Conservation (phyloP, 1,139 yeast genomes). For the Williopsis jadinii region DNA sequence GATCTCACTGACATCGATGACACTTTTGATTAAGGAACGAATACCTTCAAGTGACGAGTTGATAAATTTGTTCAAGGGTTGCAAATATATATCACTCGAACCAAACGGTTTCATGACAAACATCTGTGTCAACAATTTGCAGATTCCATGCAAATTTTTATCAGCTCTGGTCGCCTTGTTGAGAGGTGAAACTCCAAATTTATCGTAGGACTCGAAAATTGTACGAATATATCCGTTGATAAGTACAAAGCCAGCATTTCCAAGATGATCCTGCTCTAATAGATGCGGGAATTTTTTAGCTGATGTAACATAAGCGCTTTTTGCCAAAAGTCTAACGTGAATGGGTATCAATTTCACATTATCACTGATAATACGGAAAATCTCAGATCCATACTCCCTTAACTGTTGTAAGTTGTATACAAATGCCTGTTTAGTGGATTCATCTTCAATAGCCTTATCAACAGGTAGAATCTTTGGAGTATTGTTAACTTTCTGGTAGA, state of each 20-base stretch:
- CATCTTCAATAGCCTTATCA: constrained; percentile 72
- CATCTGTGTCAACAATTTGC: constrained; percentile 57
- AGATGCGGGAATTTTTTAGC: constrained; percentile 44
- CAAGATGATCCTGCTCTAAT: constrained; percentile 43
- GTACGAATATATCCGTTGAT: constrained; percentile 57
- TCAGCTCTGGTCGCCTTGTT: constrained; percentile 28
- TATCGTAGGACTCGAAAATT: constrained; percentile 64
- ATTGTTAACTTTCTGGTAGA: constrained; percentile 41
- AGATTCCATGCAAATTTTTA: constrained; percentile 51
- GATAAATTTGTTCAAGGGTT: constrained; percentile 74
- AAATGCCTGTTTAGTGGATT: constrained; percentile 60
- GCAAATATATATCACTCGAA: constrained; percentile 56
- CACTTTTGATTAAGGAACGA: constrained; percentile 34
- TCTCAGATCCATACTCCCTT: constrained; percentile 62
- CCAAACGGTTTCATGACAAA: constrained; percentile 62
- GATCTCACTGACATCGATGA: constrained; percentile 51
- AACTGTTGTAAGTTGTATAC: constrained; percentile 67
- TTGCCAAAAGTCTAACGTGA: constrained; percentile 47
- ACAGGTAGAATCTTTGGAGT: constrained; percentile 40
- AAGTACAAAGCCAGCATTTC: constrained; percentile 65
- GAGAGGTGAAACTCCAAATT: constrained; percentile 44
- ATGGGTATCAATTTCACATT: constrained; percentile 49
- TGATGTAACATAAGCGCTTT: constrained; percentile 25
- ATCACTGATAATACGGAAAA: constrained; percentile 40
- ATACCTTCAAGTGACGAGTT: constrained; percentile 41